Conservation (phyloP, 2,329 filamentous ascomycete species). For the Colletotrichum sublineola region DNA sequence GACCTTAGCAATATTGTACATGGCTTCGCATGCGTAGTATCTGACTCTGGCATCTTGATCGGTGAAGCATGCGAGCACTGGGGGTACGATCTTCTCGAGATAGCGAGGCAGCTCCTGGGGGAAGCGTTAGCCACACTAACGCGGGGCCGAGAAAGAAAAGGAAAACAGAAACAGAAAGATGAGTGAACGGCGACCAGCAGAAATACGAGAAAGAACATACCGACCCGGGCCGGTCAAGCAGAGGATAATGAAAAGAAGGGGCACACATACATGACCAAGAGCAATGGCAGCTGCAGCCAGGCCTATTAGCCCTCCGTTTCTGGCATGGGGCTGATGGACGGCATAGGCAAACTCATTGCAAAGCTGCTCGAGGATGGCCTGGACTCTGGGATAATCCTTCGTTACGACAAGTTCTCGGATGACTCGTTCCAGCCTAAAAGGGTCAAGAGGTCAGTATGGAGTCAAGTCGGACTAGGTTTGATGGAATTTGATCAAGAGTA, state of each 20-base stretch:
- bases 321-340: constrained; percentile 94
- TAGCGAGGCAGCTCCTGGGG: constrained; percentile 89
- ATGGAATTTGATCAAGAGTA: not conserved
- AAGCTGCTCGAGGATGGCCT: constrained; percentile 92
- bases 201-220: not conserved
- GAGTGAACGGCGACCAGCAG: not conserved
- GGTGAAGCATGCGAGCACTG: constrained; percentile 95
- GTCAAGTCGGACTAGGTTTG: not conserved
- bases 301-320: constrained; percentile 96
- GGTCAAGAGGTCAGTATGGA: constrained; percentile 8
- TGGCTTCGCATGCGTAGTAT: constrained; percentile 99
- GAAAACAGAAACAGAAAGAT: not conserved
- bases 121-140: not conserved
- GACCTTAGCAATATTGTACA: constrained; percentile 99
- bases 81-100: constrained; percentile 92
- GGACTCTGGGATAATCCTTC: constrained; percentile 84
- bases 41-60: constrained; percentile 97
- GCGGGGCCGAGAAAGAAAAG: not conserved
- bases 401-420: constrained; percentile 85
- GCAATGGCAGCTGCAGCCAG: constrained; percentile 96
- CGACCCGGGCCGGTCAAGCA: not conserved
- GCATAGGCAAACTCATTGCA: constrained; percentile 98
- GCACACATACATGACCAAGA: constrained; percentile 82
- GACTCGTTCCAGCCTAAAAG: constrained; percentile 82
- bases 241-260: constrained; percentile 9